Evolutionary conservation across 306 rosid species (phyloP).

Genomic region (Cucurbita argyrosperma): DNA sequence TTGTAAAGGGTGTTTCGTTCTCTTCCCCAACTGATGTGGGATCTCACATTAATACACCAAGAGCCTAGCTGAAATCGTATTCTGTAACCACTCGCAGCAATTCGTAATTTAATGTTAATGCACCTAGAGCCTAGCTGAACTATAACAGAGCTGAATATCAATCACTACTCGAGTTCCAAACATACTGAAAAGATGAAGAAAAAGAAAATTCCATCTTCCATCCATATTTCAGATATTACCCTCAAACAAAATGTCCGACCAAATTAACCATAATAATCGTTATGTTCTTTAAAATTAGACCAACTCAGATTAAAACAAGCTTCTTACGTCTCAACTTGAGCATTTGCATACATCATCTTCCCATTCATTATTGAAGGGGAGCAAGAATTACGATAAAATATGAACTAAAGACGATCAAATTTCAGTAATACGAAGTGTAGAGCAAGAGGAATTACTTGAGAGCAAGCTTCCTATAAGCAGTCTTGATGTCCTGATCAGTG

Average conservation of each 20-base stretch:
- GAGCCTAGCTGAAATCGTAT: not conserved
- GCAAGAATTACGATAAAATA: not conserved
- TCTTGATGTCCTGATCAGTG: slow-evolving; percentile 80
- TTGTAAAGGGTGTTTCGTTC: too few relatives aligned
- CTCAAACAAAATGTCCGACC: not conserved
- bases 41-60: not conserved
- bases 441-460: slow-evolving; percentile 51
- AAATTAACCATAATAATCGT: not conserved
- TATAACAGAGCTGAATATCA: not conserved
- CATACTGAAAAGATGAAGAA: not conserved
- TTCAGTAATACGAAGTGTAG: not conserved
- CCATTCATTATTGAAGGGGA: not conserved
- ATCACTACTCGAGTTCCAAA: not conserved
- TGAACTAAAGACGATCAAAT: not conserved
- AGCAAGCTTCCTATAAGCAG: slow-evolving; percentile 90
- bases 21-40: too few relatives aligned
- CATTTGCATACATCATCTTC: not conserved
- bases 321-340: not conserved
- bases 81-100: not conserved
- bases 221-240: not conserved
- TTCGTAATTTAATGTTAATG: not conserved
- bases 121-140: not conserved
- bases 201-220: not conserved
- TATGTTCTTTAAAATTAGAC: not conserved
- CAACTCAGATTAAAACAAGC: not conserved